Evolutionary conservation across 2,329 filamentous ascomycete species (phyloP).

Genomic region (Alternaria infectoria): DNA sequence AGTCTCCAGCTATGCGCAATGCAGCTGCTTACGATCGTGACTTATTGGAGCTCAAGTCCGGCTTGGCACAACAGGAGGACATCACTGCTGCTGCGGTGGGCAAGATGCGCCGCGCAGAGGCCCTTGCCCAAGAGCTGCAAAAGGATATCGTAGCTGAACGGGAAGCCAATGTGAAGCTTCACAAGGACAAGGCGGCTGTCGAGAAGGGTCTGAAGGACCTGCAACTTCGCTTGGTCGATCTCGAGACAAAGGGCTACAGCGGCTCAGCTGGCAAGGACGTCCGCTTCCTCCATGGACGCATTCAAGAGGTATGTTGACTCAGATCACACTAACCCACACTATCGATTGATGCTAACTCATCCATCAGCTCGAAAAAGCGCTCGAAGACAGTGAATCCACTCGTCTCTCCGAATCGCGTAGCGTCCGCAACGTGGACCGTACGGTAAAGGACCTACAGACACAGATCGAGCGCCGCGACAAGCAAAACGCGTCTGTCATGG

Average conservation of each 20-base stretch:
- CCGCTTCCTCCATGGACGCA: conserved; percentile 89
- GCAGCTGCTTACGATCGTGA: conserved; percentile 88
- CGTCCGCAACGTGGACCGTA: conserved; percentile 90
- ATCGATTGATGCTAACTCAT: conserved; percentile 16
- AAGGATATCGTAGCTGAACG: conserved; percentile 89
- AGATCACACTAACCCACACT: neutral
- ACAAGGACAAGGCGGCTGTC: conserved; percentile 86
- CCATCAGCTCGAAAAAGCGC: conserved; percentile 79
- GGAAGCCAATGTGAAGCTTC: conserved; percentile 78
- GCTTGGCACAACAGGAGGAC: conserved; percentile 90
- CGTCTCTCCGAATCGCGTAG: conserved; percentile 83
- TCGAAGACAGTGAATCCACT: conserved; percentile 81
- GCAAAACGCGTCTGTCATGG: conserved; percentile 77
- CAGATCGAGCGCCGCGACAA: conserved; percentile 96
- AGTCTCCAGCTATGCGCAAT: conserved; percentile 86
- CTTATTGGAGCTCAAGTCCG: conserved; percentile 86
- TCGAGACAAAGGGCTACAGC: conserved; percentile 92
- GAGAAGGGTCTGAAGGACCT: conserved; percentile 92
- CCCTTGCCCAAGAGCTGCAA: conserved; percentile 84
- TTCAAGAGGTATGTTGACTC: conserved; percentile 79
- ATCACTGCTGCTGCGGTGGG: conserved; percentile 89
- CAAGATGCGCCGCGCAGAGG: conserved; percentile 95
- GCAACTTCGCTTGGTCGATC: conserved; percentile 86
- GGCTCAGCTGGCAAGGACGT: conserved; percentile 94
- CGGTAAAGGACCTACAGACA: conserved; percentile 87